Conservation (phyloP, 2,329 filamentous ascomycete species). For the Penicillium paneum region DNA sequence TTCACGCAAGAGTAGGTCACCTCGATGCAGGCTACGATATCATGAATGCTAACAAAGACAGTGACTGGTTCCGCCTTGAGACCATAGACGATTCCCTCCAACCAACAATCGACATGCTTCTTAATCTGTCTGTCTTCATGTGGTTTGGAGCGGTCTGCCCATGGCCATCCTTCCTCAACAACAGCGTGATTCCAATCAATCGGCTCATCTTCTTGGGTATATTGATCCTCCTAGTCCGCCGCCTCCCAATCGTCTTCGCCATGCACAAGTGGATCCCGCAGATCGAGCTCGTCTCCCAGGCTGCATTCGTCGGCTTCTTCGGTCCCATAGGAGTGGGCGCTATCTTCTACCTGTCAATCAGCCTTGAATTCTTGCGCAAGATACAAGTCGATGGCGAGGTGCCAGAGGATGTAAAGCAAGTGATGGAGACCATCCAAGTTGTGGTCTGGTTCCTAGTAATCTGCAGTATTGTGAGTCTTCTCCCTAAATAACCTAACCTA, state of each 20-base stretch:
- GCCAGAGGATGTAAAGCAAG: slow-evolving; percentile 62
- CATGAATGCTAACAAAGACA: slow-evolving; percentile 22
- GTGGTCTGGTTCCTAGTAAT: slow-evolving; percentile 84
- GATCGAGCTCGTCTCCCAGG: slow-evolving; percentile 70
- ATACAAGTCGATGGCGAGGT: slow-evolving; percentile 58
- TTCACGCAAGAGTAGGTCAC: slow-evolving; percentile 75
- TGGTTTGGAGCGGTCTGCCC: slow-evolving; percentile 87
- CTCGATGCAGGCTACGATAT: background rate
- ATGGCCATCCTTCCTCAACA: slow-evolving; percentile 68
- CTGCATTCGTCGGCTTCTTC: slow-evolving; percentile 86
- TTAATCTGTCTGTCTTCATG: slow-evolving; percentile 84
- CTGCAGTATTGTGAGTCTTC: slow-evolving; percentile 67
- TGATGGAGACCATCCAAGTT: slow-evolving; percentile 65
- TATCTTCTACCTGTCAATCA: slow-evolving; percentile 84
- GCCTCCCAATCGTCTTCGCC: slow-evolving; percentile 71
- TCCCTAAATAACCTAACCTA: background rate
- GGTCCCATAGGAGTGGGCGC: slow-evolving; percentile 88
- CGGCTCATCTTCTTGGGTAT: slow-evolving; percentile 71
- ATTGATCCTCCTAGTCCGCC: slow-evolving; percentile 71
- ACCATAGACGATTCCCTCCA: slow-evolving; percentile 90
- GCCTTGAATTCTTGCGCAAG: slow-evolving; percentile 66
- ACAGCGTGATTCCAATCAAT: slow-evolving; percentile 67
- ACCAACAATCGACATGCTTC: slow-evolving; percentile 89
- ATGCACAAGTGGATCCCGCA: slow-evolving; percentile 75
- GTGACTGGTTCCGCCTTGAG: slow-evolving; percentile 85